Base-by-base conservation (phyloP, 176 grass and related monocot species). In the Eremochloa ophiuroides region DNA sequence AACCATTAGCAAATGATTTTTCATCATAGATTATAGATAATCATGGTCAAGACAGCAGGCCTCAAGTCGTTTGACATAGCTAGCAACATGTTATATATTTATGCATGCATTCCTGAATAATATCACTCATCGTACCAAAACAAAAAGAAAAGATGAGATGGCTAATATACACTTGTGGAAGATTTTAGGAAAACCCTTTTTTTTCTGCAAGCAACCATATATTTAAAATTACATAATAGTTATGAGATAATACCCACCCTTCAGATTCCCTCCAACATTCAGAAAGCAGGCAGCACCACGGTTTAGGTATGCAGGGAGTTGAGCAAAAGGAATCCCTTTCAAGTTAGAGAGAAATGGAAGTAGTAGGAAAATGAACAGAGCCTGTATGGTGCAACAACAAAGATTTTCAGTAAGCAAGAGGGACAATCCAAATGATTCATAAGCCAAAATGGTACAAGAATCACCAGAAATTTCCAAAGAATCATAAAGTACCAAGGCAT, bases 361-460 rank as follows among this genome's bases (percentile, higher is more conserved):
- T 60, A 95, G 86, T 79, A 95, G 84, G 55, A 93, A 93, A 81
- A 98, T 87, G 81, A 98, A 98, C 72, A 98, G 84, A 84, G 90
- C 92, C 95, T 98, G 92, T 85, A 83, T 62, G 46, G 66, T 71
- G 12, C 66, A 60, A 81, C 55, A 84, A 69, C 22, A 74, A 33
- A 87, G n/a, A 82, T 28, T 83, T 61, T 14, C 69, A 80, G 39
- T 81, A 44, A 84, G 74, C 56, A 46, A 67, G 71, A 16, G 30
- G 46, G 15, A 69, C 26, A 80, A 59, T 28, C 62, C 53, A 73
- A 30, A 48, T 59, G 76, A 33, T 77, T 61, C 12, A 33, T 55
- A 66, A 82, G 29, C 71, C 53, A 71, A 47, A 76, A 61, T 53
- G 14, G 59, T 60, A 74, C 0, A 73, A 77, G 20, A 58, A 61